Evolutionary conservation across 345 rosid genomes (phyloP), one percentile per base, ranked within the genome.

Genomic region (Eucalyptus urophylla): DNA sequence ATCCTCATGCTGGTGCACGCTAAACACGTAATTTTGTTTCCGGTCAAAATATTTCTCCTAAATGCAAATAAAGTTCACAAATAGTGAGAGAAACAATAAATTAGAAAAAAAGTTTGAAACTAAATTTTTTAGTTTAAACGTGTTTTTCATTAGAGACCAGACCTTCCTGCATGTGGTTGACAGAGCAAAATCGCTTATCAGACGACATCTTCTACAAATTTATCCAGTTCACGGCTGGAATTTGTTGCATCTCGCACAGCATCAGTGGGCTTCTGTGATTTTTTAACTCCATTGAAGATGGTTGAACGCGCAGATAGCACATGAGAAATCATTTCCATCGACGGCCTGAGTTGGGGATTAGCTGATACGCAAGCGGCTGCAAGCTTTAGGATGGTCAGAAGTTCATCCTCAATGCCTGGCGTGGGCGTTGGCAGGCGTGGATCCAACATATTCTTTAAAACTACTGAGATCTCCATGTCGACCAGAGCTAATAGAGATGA

Each of bases 331-430:
- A 27, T 27, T 60, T 60, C 31, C 67, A 92, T 94, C 25, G 90
- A 81, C 21, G 94, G 95, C 87, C 94, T 90, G 6, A 60, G 49
- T 91, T 88, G 67, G 67, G 67, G 31, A 60, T 60, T 60, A 27
- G 2, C 31, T 0, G 67, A 60, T 60, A 60, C 2, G 31, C 67
- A 60, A 60, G 67, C 15, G 67, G 0, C 15, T 27, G 67, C 67
- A 27, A 60, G 31, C 67, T 60, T 60, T 27, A 60, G 14, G 67
- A 60, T 60, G 31, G 67, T 60, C 67, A 60, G 67, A 60, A 60
- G 31, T 60, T 60, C 16, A 60, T 60, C 67, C 67, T 60, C 67
- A 27, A 60, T 60, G 67, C 67, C 31, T 60, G 67, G 15, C 14
- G 31, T 1, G 16, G 67, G 67, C 8, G 14, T 60, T 60, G 67